Base-by-base conservation (phyloP, 192 early-diverging fungal species). In the Linderina pennispora region DNA sequence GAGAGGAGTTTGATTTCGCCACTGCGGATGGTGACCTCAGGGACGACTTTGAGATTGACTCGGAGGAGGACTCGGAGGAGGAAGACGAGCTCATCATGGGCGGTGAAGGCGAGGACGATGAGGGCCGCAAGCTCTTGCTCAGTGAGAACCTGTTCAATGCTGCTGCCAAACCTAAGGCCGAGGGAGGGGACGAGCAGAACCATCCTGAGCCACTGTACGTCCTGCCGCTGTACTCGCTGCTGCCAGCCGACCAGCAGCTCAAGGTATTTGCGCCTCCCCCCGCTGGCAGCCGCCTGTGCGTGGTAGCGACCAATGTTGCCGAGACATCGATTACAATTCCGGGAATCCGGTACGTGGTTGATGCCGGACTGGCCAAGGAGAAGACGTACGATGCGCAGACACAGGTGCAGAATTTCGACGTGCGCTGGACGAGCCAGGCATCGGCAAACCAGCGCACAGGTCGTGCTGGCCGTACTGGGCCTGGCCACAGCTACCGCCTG, bases 281-380 rank as follows among this genome's bases (percentile, higher is more conserved):
- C 7, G 71, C 82, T 13, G 94, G 94, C 24, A 81, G 82, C 14
- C 81, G 97, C 14, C 72, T 98, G 15, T 92, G 91, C 55, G 91
- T 99, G 9, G 77, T 99, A 14, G 94, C 94, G 5, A 99, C 96
- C 38, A 97, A 99, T 55, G 91, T 99, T 4, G 96, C 96, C n/a
- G 96, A 99, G 75, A 99, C 96, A 0, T 92, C 89, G 10, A 81
- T 99, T 16, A 99, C 96, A 2, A 97, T 99, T 28, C 94, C 96
- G 7, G 87, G 86, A 21, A 88, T 99, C 46, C 80, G 83, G 15
- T 97, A 97, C 55, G 96, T 99, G 3, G 86, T 99, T 5, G 96
- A 99, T 63, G 79, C 85, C 14, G 96, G 94, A 15, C 94, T 96
- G 51, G 88, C 83, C 13, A 99, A 99, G 55, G 89, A 91, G 55